Evolutionary conservation across 495 filamentous ascomycete species (phyloP), one percentile per base, ranked within the genome.

Genomic region (Acidomyces sp.): DNA sequence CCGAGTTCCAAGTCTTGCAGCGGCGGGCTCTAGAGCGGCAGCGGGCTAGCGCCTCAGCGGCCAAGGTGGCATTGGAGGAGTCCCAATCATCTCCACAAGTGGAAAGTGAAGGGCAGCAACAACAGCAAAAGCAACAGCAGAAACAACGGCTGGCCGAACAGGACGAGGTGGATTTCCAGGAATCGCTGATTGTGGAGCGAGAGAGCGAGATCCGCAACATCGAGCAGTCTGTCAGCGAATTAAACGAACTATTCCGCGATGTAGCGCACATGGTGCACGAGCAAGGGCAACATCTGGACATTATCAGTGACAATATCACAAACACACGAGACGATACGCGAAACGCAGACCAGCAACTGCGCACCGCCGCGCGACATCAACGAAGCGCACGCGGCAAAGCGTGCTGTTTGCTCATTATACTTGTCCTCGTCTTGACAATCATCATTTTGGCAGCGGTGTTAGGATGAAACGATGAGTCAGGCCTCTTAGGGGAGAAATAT

Each of bases 91-190:
- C n/a, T n/a, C n/a, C n/a, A n/a, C 46, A 57, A 40, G 27, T 25
- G 6, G n/a, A 17, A 2, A 35, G 39, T 23, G 11, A 24, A 13
- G 34, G 23, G 1, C 62, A 33, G 34, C 63, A 45, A 43, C 66
- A 71, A 20, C 67, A 71, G 37, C 67, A 73, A 37, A 82, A 86
- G 53, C 70, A 88, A 39, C 74, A 88, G 54, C 76, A 90, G 48
- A 73, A 82, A 51, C 66, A 79, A 19, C 82, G 79, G 12, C 71
- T 96, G 1, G 90, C 90, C 1, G 73, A 85, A 25, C 90, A 99
- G 57, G 79, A 83, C 54, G 90, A 99, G 53, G 90, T 99, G 36
- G 86, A 96, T 54, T 99, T 96, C 66, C 92, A 99, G 55, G 92
- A 96, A 46, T 76, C 79, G 9, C 64, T 99, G 24, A 96, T 99